Base-by-base conservation (phyloP, 2,329 filamentous ascomycete genomes). In the Fusarium compactum region DNA sequence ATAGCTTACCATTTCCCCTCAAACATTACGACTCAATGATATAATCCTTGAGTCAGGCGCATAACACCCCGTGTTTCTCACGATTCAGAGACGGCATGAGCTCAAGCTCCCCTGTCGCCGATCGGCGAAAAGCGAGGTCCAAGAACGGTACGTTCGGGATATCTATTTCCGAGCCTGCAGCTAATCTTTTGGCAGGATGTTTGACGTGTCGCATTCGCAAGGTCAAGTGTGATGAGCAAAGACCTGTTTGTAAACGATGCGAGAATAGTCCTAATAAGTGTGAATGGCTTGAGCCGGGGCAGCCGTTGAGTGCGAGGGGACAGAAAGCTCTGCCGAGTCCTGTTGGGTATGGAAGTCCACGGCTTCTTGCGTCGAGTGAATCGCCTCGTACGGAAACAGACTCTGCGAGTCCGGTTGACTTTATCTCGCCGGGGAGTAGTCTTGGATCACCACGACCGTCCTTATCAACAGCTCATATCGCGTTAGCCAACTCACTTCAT, bases 171-270 rank as follows among this genome's bases (percentile, higher is more conserved):
- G 29, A 44, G 18, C 25, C n/a, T 25, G 10, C 38, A 32, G 6
- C 41, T 50, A 15, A 61, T 15, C 8, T 43, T n/a, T 12, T 4
- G 6, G 29, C 9, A 64, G 71, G 71, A 1, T 74, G 71, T 50
- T 29, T 74, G 29, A 74, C 71, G 2, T 74, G 71, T 27, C 71
- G 71, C 8, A 70, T 74, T 10, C 69, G 71, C 9, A 74, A 74
- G 30, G 71, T 74, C 29, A 74, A 74, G 27, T 74, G 71, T 29
- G 71, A 74, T 5, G 71, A 74, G 40, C 54, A 27, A 27, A 53
- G 71, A 6, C 71, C 71, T 0, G 45, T 71, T 16, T 74, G 71
- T 44, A 48, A 65, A 22, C 46, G 69, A 57, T 74, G 71, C 12
- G 57, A 67, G 25, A 69, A 64, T 18, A 57, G 69, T 14, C 64